A percentile compares a stretch with the other conserved stretches of the same genome.
phyloP scores from a whole-genome alignment of 2,329 filamentous ascomycete species.

The Fusarium stilboides region DNA sequence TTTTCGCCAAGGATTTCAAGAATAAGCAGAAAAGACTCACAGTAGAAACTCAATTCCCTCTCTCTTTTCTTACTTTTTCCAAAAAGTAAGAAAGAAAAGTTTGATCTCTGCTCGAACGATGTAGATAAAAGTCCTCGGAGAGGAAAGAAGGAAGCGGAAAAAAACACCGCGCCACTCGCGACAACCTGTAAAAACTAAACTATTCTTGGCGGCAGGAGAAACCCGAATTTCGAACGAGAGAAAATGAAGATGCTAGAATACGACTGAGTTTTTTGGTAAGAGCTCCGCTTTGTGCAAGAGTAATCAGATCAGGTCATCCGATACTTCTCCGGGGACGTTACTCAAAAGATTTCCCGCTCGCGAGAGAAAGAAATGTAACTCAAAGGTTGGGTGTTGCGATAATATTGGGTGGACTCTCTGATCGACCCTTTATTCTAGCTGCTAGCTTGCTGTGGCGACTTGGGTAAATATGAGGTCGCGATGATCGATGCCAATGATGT shows the following conservation, averaged over 20 bases:
- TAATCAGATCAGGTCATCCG: slow-evolving; percentile 34
- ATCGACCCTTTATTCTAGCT: not conserved
- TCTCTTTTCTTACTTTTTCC: not conserved
- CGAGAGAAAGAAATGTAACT: slow-evolving; percentile 6
- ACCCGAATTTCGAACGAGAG: not conserved
- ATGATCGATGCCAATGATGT: not conserved
- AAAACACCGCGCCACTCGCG: slow-evolving; percentile 32
- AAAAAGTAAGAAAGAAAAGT: not conserved
- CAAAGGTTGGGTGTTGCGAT: not conserved
- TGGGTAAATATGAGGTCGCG: slow-evolving; percentile 8
- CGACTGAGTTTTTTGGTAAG: slow-evolving; percentile 19
- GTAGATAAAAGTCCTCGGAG: slow-evolving; percentile 3
- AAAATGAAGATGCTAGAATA: slow-evolving; percentile 5
- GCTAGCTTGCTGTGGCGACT: slow-evolving; percentile 4
- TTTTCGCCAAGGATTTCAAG: not conserved
- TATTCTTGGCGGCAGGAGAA: slow-evolving; percentile 35
- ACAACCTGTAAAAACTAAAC: slow-evolving; percentile 34
- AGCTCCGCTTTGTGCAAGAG: slow-evolving; percentile 29
- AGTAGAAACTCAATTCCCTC: not conserved
- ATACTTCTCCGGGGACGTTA: slow-evolving; percentile 22
- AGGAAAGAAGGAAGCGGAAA: slow-evolving; percentile 2
- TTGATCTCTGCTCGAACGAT: slow-evolving; percentile 9
- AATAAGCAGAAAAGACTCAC: slow-evolving; percentile 14
- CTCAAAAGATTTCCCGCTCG: not conserved
- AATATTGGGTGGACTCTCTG: slow-evolving; percentile 2